A percentile compares a stretch with the other conserved stretches of the same genome.
Evolutionary conservation across 805 yeast genomes (phyloP).

Genomic region (Lipomyces chichibuensis): DNA sequence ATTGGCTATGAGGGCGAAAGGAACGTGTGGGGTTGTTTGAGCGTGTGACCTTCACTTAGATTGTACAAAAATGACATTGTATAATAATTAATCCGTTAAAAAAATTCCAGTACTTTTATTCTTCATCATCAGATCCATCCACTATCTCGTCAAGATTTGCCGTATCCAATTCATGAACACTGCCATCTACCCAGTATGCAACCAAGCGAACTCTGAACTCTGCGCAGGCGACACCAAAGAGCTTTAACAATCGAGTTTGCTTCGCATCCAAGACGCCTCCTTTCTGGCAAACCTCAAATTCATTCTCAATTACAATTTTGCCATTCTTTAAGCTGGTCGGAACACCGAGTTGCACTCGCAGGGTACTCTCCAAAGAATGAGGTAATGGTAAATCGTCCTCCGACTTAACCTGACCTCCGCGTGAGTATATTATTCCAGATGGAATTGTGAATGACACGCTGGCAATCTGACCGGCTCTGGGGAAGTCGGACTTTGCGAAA

Average conservation of each 20-base stretch:
- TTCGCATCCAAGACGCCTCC: slow-evolving; percentile 85
- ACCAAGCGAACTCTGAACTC: slow-evolving; percentile 80
- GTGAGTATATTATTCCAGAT: slow-evolving; percentile 86
- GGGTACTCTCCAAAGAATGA: slow-evolving; percentile 90
- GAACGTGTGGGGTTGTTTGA: neutral
- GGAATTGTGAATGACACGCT: slow-evolving; percentile 87
- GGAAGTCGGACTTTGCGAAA: slow-evolving; percentile 77
- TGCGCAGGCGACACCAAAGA: slow-evolving; percentile 93
- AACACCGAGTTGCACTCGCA: slow-evolving; percentile 78
- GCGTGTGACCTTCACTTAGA: neutral
- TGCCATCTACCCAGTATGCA: slow-evolving; percentile 71
- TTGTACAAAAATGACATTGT: neutral
- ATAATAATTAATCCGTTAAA: neutral
- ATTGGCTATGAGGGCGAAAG: neutral
- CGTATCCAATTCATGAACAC: slow-evolving; percentile 29
- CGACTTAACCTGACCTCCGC: slow-evolving; percentile 87
- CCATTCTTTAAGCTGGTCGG: slow-evolving; percentile 92
- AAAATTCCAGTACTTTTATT: neutral
- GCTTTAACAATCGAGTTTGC: slow-evolving; percentile 88
- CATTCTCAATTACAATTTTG: slow-evolving; percentile 74
- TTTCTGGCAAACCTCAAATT: slow-evolving; percentile 75
- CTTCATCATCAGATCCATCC: slow-evolving; percentile 17
- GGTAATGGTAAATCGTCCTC: slow-evolving; percentile 97
- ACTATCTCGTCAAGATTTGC: slow-evolving; percentile 7
- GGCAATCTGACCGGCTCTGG: slow-evolving; percentile 83